Conservation (phyloP, 2,329 filamentous ascomycete species). For the Colletotrichum chrysophilum region DNA sequence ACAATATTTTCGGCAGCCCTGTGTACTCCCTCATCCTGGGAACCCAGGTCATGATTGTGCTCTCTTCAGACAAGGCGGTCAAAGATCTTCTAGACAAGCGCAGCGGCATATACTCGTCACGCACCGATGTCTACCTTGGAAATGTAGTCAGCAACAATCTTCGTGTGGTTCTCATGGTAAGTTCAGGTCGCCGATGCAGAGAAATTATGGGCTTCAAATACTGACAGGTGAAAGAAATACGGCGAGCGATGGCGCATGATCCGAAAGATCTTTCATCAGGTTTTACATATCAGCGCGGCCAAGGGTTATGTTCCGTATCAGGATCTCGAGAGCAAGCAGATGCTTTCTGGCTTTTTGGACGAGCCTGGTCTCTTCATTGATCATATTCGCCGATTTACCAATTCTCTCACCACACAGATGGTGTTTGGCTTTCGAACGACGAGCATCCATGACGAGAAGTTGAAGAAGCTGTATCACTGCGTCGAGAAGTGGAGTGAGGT, state of each 20-base stretch:
- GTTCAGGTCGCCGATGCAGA: not conserved
- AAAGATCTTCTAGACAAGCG: constrained; percentile 58
- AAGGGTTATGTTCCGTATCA: constrained; percentile 41
- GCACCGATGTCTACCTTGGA: constrained; percentile 30
- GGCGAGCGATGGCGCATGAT: constrained; percentile 12
- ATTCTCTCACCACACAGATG: constrained; percentile 55
- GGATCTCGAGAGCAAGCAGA: constrained; percentile 50
- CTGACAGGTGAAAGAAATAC: not conserved
- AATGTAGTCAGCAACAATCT: not conserved
- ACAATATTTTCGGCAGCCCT: constrained; percentile 31
- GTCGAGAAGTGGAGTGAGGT: constrained; percentile 40
- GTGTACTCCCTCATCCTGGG: constrained; percentile 58
- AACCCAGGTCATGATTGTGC: constrained; percentile 49
- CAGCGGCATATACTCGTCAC: constrained; percentile 53
- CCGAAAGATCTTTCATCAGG: constrained; percentile 36
- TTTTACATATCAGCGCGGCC: constrained; percentile 42
- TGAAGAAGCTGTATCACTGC: constrained; percentile 48
- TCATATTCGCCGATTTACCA: constrained; percentile 53
- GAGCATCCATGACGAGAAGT: constrained; percentile 44
- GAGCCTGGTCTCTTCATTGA: constrained; percentile 45
- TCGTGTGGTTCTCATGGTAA: constrained; percentile 3
- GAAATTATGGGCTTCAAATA: not conserved
- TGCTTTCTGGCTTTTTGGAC: constrained; percentile 40
- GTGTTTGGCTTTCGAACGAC: constrained; percentile 52
- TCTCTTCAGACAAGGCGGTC: constrained; percentile 48